Percentiles rank a stretch among this genome's conserved stretches.
Conservation (phyloP, 139 green algal genomes). For the Ostreobium quekettii region DNA sequence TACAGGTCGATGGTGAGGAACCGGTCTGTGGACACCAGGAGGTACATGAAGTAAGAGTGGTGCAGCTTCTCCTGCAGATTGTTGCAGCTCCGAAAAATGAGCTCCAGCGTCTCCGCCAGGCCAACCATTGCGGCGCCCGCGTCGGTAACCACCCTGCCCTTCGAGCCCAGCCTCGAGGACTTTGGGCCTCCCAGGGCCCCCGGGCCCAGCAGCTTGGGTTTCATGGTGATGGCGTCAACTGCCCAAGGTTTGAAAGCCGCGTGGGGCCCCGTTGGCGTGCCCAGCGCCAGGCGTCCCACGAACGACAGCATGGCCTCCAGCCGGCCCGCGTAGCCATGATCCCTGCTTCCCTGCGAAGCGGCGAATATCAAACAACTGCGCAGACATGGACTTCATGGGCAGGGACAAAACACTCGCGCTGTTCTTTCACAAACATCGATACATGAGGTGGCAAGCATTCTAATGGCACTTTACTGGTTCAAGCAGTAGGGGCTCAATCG, state of each 20-base stretch:
- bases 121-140: not conserved
- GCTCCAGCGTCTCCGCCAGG: conserved; percentile 33
- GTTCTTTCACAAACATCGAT: no score
- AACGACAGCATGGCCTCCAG: conserved; percentile 33
- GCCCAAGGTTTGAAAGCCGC: conserved; percentile 47
- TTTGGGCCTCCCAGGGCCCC: not conserved
- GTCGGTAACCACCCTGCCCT: not conserved
- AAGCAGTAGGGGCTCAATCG: no score
- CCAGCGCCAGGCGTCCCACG: conserved; percentile 34
- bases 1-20: conserved; percentile 62
- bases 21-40: conserved; percentile 31
- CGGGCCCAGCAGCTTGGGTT: conserved; percentile 14
- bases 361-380: no score
- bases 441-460: no score
- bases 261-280: conserved; percentile 42
- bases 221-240: conserved; percentile 52
- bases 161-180: not conserved
- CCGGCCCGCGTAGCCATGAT: no score
- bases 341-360: no score
- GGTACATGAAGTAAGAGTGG: conserved; percentile 70
- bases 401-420: no score
- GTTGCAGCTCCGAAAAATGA: conserved; percentile 51
- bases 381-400: no score
- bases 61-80: conserved; percentile 76
- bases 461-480: no score